phyloP scores from a whole-genome alignment of 352 stramenopile genomes.

The Globisporangium middletonii region DNA sequence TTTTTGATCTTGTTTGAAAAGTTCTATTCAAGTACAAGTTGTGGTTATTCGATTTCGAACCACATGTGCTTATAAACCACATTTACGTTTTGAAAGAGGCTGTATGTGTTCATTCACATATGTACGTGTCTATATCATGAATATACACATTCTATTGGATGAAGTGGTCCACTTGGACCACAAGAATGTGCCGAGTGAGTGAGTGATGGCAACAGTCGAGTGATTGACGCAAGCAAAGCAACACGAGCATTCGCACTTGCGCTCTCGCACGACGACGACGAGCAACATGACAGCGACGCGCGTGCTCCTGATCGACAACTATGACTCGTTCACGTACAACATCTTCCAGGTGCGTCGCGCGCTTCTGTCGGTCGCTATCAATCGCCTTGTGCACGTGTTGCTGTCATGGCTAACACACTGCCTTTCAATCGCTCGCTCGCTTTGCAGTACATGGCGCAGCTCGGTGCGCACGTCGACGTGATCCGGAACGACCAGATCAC shows the following conservation, averaged over 20 bases:
- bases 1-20: not conserved
- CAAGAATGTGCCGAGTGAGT: no score
- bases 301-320: slow-evolving; percentile 88
- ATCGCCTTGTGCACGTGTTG: not conserved
- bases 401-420: not conserved
- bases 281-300: slow-evolving; percentile 36
- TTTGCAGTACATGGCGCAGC: slow-evolving; percentile 75
- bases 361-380: not conserved
- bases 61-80: no score
- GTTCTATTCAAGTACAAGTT: not conserved
- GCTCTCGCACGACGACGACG: not conserved
- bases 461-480: slow-evolving; percentile 75
- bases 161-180: no score
- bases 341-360: slow-evolving; percentile 63
- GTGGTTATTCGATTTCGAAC: no score
- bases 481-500: slow-evolving; percentile 83
- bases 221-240: not conserved
- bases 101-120: not conserved
- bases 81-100: no score
- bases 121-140: not conserved
- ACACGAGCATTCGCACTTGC: not conserved
- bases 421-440: not conserved
- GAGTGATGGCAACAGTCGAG: no score
- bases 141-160: not conserved
- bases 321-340: slow-evolving; percentile 91